Percentiles rank a stretch among this genome's conserved stretches.
phyloP scores from a whole-genome alignment of 2,329 filamentous ascomycete genomes.

The Microsporum canis region DNA sequence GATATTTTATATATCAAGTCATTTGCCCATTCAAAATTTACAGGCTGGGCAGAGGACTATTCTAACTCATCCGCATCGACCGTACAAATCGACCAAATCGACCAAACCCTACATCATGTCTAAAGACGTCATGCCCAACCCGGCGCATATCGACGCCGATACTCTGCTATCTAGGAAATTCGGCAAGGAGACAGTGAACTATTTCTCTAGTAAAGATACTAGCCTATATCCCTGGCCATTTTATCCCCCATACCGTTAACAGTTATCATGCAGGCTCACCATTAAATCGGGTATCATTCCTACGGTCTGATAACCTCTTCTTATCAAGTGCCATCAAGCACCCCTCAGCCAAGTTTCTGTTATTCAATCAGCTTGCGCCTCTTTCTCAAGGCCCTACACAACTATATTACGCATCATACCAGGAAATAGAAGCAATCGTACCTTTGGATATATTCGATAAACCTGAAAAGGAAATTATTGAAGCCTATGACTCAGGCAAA shows the following conservation, averaged over 20 bases:
- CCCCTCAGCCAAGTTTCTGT: constrained; percentile 51
- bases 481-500: constrained; percentile 59
- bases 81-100: not conserved
- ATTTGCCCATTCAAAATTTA: not conserved
- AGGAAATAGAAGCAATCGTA: constrained; percentile 59
- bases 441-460: constrained; percentile 59
- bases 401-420: constrained; percentile 57
- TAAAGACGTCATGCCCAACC: constrained; percentile 37
- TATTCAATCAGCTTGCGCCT: constrained; percentile 68
- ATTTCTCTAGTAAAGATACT: constrained; percentile 37
- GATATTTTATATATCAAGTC: not conserved
- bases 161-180: constrained; percentile 42
- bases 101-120: not conserved
- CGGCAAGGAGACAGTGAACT: constrained; percentile 41
- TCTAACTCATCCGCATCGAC: not conserved
- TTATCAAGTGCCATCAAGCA: constrained; percentile 39
- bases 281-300: constrained; percentile 40
- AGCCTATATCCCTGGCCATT: not conserved
- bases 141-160: constrained; percentile 48
- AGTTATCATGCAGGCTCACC: constrained; percentile 31
- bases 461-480: constrained; percentile 61
- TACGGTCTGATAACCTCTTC: constrained; percentile 38
- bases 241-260: not conserved
- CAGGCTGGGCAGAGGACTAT: not conserved
- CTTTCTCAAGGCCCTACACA: constrained; percentile 50